Evolutionary conservation across 306 rosid species (phyloP).

Genomic region (Elaeagnus macrophylla): DNA sequence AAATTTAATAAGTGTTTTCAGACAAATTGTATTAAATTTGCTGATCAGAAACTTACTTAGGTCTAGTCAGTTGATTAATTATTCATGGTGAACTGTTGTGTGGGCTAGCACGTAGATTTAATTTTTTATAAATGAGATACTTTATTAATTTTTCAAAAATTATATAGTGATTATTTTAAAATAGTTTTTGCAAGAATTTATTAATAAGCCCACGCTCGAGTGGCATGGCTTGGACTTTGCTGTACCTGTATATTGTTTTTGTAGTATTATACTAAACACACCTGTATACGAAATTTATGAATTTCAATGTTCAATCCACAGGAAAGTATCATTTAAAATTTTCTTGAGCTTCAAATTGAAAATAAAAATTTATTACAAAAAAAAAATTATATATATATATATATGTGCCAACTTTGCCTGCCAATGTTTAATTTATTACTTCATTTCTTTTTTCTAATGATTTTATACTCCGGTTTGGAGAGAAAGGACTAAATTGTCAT

Average conservation of each 20-base stretch:
- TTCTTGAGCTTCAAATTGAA: no score
- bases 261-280: no score
- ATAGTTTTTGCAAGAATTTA: conserved; percentile 16
- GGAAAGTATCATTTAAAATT: no score
- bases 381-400: no score
- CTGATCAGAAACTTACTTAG: conserved; percentile 22
- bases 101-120: conserved; percentile 48
- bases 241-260: not conserved
- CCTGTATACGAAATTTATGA: no score
- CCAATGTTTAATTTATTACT: no score
- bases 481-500: no score
- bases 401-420: no score
- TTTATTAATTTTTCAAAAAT: conserved; percentile 12
- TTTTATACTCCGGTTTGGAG: no score
- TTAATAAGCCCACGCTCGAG: conserved; percentile 66
- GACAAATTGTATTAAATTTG: not conserved
- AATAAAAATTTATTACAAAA: no score
- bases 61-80: conserved; percentile 15
- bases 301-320: no score
- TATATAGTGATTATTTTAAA: conserved; percentile 17
- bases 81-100: conserved; percentile 17
- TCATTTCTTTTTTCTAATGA: no score
- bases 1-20: conserved; percentile 7
- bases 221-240: conserved; percentile 29
- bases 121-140: conserved; percentile 31